A percentile compares a stretch with the other conserved stretches of the same genome.
These are phyloP conservation scores for Rhizopus stolonifer DNA, from an alignment of 371 early-diverging fungal species.

Conservation along the genomic window DNA sequence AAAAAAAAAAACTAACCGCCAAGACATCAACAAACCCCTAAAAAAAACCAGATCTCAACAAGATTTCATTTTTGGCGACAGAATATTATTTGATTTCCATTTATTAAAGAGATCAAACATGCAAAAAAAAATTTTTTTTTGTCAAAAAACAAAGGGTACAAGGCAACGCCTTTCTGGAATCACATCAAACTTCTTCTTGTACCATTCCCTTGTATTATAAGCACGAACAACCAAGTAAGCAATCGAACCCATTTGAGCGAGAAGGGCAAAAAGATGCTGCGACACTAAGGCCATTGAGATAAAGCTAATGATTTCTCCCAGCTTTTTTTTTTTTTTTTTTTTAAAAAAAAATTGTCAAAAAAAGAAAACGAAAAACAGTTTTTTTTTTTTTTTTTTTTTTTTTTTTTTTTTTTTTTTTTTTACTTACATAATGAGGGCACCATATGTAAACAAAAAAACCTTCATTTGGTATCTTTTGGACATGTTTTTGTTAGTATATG, in stretches of 20 bases:
- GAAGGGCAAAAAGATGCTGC: slow-evolving; percentile 24
- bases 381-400: no score
- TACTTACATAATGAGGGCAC: slow-evolving; percentile 54
- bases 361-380: no score
- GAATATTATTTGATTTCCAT: no score
- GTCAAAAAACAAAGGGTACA: slow-evolving; percentile 33
- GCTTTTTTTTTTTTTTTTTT: no score
- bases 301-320: slow-evolving; percentile 37
- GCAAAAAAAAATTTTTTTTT: no score
- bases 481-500: neutral
- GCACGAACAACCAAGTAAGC: slow-evolving; percentile 33
- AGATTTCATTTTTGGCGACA: no score
- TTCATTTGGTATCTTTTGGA: slow-evolving; percentile 24
- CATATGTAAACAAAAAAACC: slow-evolving; percentile 37
- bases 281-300: slow-evolving; percentile 25
- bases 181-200: slow-evolving; percentile 19
- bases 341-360: no score
- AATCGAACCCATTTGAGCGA: slow-evolving; percentile 20
- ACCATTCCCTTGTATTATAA: slow-evolving; percentile 37
- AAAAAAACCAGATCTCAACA: no score
- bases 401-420: no score
- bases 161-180: slow-evolving; percentile 25
- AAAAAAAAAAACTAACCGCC: no score
- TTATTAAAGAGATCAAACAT: no score
- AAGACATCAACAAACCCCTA: no score